Evolutionary conservation across 2,329 filamentous ascomycete genomes (phyloP), one percentile per base, ranked within the genome.

Genomic region (Talaromyces rugulosus): DNA sequence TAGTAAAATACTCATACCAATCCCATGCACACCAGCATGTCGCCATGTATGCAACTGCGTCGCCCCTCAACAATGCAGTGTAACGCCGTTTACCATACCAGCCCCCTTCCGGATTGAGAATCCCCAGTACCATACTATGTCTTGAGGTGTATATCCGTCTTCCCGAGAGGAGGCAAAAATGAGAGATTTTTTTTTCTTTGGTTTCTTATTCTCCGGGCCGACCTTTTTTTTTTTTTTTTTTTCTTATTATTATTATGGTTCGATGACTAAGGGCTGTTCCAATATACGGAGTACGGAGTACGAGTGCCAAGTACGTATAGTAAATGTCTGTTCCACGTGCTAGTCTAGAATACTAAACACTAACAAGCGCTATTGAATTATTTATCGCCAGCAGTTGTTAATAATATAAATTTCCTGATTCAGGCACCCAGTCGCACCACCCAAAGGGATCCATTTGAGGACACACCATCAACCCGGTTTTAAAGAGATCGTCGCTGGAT

Each of bases 51-150:
- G 44, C 23, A 47, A 47, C 18, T 8, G 18, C 44, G 44, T n/a
- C 42, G 18, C 18, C 44, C 44, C n/a, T 47, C 18, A 18, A 47
- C 18, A 27, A 47, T 47, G 44, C 44, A 47, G 44, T 47, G 44
- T 47, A 47, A 47, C 44, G 44, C 44, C 44, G 28, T 6, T 63
- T 64, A 69, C 67, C 14, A 18, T 53, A 31, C 50, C 50, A 53
- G 50, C 50, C 50, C 27, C 50, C 50, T 31, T 30, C 50, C 27
- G 50, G 50, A 53, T 53, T 8, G 50, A 47, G 18, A 18, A 27
- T 27, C 8, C 42, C 8, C 23, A 47, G 44, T 23, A 23, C 23
- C 23, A 23, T 23, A 23, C 23, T 23, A 42, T 42, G 14, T 42
- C n/a, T 8, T 7, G n/a, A 8, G 12, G 40, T 1, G 11, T 47